These are phyloP conservation scores for Abrus pulchellus DNA, from an alignment of 306 rosid species.

Conservation along the genomic window DNA sequence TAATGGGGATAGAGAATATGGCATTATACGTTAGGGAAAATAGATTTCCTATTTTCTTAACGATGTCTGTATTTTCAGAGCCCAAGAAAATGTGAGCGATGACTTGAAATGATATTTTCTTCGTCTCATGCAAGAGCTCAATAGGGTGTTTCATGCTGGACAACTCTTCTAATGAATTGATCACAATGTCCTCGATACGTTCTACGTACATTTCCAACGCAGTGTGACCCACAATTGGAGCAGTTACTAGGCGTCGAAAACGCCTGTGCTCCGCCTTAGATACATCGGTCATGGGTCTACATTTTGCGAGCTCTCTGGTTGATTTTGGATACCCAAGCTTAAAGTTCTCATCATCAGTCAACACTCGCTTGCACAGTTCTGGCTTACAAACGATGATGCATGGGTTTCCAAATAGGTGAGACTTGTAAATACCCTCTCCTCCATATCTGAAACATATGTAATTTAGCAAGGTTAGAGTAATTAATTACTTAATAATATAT, in stretches of 20 bases:
- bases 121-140: conserved; percentile 46
- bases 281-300: background rate
- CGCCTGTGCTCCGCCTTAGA: conserved; percentile 41
- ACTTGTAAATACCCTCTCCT: conserved; percentile 20
- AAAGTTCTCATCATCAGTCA: conserved; percentile 43
- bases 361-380: conserved; percentile 31
- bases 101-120: conserved; percentile 42
- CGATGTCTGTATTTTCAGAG: background rate
- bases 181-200: conserved; percentile 37
- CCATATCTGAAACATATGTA: conserved; percentile 7
- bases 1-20: background rate
- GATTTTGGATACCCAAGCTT: conserved; percentile 50
- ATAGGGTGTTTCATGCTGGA: conserved; percentile 37
- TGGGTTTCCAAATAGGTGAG: conserved; percentile 27
- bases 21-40: background rate
- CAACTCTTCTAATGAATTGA: conserved; percentile 39
- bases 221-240: conserved; percentile 44
- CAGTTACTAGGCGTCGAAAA: conserved; percentile 40
- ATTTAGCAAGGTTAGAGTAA: too few species aligned
- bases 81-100: conserved; percentile 52
- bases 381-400: conserved; percentile 34
- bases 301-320: background rate
- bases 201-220: conserved; percentile 23
- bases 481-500: too few species aligned
- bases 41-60: background rate